Conservation (phyloP, 352 stramenopile genomes). For the Globisporangium splendens region DNA sequence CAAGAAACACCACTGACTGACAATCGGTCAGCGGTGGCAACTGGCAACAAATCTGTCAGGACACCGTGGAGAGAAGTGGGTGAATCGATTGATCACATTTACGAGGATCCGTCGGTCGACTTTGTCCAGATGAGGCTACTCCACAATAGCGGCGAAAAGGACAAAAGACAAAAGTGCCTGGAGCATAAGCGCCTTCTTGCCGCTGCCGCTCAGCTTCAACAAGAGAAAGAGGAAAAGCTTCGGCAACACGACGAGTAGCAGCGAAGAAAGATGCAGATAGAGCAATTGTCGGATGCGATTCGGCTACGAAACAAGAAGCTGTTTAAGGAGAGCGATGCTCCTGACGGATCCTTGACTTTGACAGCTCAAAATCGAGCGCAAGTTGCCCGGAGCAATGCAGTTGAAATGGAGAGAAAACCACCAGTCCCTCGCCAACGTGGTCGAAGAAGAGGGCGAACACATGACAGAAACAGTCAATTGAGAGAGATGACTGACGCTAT, state of each 20-base stretch:
- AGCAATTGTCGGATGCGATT: slow-evolving; percentile 53
- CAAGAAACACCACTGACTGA: background rate
- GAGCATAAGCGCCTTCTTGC: slow-evolving; percentile 39
- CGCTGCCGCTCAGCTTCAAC: slow-evolving; percentile 38
- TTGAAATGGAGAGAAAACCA: slow-evolving; percentile 39
- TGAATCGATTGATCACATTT: slow-evolving; percentile 58
- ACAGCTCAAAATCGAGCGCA: background rate
- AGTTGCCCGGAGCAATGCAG: slow-evolving; percentile 7
- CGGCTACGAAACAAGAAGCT: slow-evolving; percentile 43
- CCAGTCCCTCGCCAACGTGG: slow-evolving; percentile 51
- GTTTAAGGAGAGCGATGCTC: slow-evolving; percentile 3
- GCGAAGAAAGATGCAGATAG: slow-evolving; percentile 37
- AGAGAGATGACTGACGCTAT: slow-evolving; percentile 4
- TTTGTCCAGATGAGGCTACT: slow-evolving; percentile 41
- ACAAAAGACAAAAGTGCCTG: slow-evolving; percentile 36
- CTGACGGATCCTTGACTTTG: background rate
- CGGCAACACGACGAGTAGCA: slow-evolving; percentile 23
- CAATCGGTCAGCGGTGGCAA: background rate
- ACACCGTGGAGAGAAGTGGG: slow-evolving; percentile 34
- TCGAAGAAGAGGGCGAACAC: slow-evolving; percentile 1
- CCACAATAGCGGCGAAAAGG: slow-evolving; percentile 19
- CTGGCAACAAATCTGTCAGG: background rate
- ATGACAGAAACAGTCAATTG: slow-evolving; percentile 9
- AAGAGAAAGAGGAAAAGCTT: slow-evolving; percentile 25
- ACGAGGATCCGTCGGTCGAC: slow-evolving; percentile 48